Evolutionary conservation across 345 rosid species (phyloP).

Genomic region (Eucalyptus regnans): DNA sequence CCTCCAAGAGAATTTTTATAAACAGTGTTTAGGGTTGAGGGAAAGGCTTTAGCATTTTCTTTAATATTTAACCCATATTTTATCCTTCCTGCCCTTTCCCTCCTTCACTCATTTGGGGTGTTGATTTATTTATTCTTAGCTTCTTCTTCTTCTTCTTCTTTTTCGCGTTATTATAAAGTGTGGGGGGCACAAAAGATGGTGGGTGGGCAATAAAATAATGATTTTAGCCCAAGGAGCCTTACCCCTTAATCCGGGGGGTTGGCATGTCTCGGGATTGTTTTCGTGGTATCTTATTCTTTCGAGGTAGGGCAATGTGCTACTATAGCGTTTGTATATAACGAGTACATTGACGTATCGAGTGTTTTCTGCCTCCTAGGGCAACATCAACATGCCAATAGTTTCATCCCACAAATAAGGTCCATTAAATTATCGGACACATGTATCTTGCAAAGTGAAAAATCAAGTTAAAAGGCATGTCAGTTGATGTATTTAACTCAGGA

Average conservation of each 20-base stretch:
- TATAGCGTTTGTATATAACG: background rate
- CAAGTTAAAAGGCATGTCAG: background rate
- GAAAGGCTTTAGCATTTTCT: slow-evolving; percentile 2
- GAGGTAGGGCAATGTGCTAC: background rate
- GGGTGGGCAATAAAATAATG: background rate
- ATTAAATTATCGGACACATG: background rate
- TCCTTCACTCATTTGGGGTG: slow-evolving; percentile 11
- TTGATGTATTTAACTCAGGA: background rate
- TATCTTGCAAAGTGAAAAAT: background rate
- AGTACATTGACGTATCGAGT: background rate
- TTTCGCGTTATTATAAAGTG: slow-evolving; percentile 40
- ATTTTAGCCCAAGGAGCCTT: background rate
- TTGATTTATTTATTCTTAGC: background rate
- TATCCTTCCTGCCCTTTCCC: slow-evolving; percentile 4
- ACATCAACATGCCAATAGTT: background rate
- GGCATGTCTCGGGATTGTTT: background rate
- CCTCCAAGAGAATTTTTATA: background rate
- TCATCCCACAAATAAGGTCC: background rate
- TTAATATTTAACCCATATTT: background rate
- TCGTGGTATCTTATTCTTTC: background rate
- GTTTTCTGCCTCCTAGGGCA: background rate
- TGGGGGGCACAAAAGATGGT: slow-evolving; percentile 27
- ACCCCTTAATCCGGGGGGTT: background rate
- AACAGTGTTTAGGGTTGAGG: background rate
- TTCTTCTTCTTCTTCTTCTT: background rate